Percentiles rank a stretch among this genome's conserved stretches.
These are phyloP conservation scores for Sclerotinia trifoliorum DNA, from an alignment of 2,329 filamentous ascomycete genomes.

Conservation along the genomic window DNA sequence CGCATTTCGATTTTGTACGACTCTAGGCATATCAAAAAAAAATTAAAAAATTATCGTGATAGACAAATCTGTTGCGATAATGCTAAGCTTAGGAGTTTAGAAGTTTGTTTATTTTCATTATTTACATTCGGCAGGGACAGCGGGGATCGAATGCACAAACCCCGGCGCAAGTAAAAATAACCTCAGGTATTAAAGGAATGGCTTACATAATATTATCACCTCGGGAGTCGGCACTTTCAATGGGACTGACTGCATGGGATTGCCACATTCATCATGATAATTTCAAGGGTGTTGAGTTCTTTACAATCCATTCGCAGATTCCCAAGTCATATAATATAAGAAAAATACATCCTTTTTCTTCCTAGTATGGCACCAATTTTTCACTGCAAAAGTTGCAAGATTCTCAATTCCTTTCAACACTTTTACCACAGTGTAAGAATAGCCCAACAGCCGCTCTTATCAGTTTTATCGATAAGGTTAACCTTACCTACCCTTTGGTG, in stretches of 20 bases:
- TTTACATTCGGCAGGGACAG: constrained; percentile 15
- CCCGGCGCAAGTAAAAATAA: not conserved
- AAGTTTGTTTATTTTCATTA: constrained; percentile 23
- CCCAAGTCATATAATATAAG: not conserved
- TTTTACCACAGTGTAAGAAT: not conserved
- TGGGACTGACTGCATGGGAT: no score
- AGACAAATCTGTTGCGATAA: not conserved
- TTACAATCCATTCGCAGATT: no score
- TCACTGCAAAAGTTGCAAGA: not conserved
- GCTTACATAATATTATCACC: not conserved
- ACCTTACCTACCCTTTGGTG: not conserved
- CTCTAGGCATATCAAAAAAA: constrained; percentile 51
- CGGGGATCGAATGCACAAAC: not conserved
- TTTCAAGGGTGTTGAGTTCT: no score
- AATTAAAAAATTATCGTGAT: not conserved
- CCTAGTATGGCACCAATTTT: not conserved
- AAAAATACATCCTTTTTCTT: not conserved
- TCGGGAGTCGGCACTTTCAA: not conserved
- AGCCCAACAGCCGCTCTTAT: not conserved
- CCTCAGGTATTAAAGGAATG: not conserved
- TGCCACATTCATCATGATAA: no score
- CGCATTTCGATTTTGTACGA: constrained; percentile 47
- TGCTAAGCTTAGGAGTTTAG: not conserved
- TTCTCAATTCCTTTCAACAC: not conserved
- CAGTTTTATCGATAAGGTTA: constrained; percentile 1